Percentiles rank a stretch among this genome's conserved stretches.
phyloP scores from a whole-genome alignment of 148 eudicot species.

The Diospyros lotus region DNA sequence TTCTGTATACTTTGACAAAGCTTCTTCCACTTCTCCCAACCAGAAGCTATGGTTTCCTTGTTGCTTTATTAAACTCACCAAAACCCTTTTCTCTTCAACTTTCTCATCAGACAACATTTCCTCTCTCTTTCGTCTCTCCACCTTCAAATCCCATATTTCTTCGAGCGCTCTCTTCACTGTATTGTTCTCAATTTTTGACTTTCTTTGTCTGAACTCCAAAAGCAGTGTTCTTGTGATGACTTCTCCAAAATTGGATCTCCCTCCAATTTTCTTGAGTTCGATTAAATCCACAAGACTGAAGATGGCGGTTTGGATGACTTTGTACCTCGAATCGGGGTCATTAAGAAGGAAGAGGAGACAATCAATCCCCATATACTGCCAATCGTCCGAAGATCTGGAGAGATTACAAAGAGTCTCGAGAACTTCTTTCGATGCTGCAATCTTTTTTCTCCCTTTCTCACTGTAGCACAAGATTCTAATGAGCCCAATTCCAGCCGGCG shows the following conservation, averaged over 20 bases:
- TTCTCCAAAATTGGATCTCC: conserved; percentile 46
- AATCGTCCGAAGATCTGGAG: conserved; percentile 77
- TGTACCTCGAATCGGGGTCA: conserved; percentile 56
- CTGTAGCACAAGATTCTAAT: conserved; percentile 60
- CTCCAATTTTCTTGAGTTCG: conserved; percentile 40
- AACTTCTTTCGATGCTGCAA: conserved; percentile 43
- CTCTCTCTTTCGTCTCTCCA: conserved; percentile 56
- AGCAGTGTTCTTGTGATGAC: conserved; percentile 48
- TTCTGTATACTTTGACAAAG: conserved; percentile 50
- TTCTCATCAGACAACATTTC: conserved; percentile 40
- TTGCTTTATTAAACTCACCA: conserved; percentile 51
- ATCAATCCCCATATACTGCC: conserved; percentile 85
- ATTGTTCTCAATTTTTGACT: conserved; percentile 33
- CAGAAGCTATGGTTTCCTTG: conserved; percentile 60
- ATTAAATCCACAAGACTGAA: conserved; percentile 58
- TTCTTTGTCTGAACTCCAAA: conserved; percentile 44
- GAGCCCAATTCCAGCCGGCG: conserved; percentile 64
- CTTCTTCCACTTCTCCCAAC: conserved; percentile 52
- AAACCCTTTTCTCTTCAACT: conserved; percentile 36
- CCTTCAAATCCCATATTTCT: conserved; percentile 54
- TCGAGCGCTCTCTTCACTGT: conserved; percentile 35
- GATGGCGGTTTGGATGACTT: conserved; percentile 38
- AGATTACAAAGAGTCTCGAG: conserved; percentile 53
- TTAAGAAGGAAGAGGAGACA: conserved; percentile 60
- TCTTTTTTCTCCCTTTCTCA: conserved; percentile 45